Conservation (phyloP, 768 basidiomycete species). For the Leccinum obscurum region DNA sequence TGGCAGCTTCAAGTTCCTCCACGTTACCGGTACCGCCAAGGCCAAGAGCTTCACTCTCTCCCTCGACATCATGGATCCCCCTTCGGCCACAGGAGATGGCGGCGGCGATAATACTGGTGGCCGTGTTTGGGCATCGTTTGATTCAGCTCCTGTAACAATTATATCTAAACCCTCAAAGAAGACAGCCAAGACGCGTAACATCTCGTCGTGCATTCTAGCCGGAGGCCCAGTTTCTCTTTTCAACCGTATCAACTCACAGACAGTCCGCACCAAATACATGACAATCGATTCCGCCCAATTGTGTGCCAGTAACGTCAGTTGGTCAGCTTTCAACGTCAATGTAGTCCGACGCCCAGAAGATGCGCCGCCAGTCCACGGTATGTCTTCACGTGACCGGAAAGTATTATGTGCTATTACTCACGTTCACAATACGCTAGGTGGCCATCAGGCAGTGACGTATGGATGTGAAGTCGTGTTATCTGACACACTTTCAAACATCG, state of each 20-base stretch:
- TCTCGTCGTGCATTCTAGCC: constrained; percentile 85
- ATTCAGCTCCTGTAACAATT: constrained; percentile 89
- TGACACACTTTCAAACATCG: constrained; percentile 82
- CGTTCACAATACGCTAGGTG: constrained; percentile 46
- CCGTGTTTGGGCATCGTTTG: constrained; percentile 87
- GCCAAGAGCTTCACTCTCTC: constrained; percentile 88
- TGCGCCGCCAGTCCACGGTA: constrained; percentile 58
- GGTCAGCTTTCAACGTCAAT: constrained; percentile 95
- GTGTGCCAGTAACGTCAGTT: constrained; percentile 86
- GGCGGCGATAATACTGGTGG: constrained; percentile 42
- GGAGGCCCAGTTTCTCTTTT: constrained; percentile 90
- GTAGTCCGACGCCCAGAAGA: constrained; percentile 77
- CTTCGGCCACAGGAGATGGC: constrained; percentile 46
- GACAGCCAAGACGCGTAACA: constrained; percentile 92
- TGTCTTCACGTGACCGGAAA: constrained; percentile 54
- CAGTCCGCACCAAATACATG: constrained; percentile 97
- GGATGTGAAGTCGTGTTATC: constrained; percentile 86
- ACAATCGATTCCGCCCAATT: constrained; percentile 82
- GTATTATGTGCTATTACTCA: constrained; percentile 39
- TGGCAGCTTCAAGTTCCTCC: constrained; percentile 88
- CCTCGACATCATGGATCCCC: constrained; percentile 80
- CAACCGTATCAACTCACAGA: constrained; percentile 96
- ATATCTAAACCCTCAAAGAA: constrained; percentile 98
- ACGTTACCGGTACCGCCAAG: constrained; percentile 86
- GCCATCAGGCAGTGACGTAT: constrained; percentile 86